Conservation (phyloP, 2,329 filamentous ascomycete genomes). For the Pseudogymnoascus sp. region DNA sequence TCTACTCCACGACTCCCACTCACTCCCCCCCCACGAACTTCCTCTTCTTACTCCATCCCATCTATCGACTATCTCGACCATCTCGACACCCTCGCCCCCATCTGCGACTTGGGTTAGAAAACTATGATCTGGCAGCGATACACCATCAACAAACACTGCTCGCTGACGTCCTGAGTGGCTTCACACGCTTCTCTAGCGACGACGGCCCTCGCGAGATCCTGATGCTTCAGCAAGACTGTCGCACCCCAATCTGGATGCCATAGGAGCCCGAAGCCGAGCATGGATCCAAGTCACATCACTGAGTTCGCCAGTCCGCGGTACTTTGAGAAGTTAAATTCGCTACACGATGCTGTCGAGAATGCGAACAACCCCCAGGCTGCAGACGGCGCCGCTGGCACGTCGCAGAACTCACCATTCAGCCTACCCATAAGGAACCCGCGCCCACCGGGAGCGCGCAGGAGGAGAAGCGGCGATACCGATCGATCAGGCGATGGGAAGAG, state of each 20-base stretch:
- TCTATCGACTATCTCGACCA: background rate
- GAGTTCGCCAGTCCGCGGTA: conserved; percentile 60
- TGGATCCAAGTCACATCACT: conserved; percentile 56
- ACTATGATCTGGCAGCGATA: background rate
- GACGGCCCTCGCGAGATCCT: background rate
- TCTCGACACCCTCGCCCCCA: background rate
- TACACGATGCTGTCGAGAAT: conserved; percentile 39
- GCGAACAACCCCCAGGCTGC: conserved; percentile 26
- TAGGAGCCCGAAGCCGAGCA: conserved; percentile 29
- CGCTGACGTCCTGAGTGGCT: background rate
- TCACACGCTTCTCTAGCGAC: background rate
- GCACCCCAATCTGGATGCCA: conserved; percentile 19
- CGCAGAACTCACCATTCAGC: conserved; percentile 21
- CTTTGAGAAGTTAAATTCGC: conserved; percentile 52
- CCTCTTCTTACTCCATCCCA: background rate
- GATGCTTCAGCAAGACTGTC: background rate
- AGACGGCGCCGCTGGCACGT: conserved; percentile 8
- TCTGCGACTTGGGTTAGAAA: background rate
- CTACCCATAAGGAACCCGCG: conserved; percentile 23
- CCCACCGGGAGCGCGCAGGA: conserved; percentile 11
- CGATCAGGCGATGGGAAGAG: conserved; percentile 26
- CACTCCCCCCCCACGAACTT: background rate
- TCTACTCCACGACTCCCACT: background rate
- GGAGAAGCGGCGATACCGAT: conserved; percentile 5
- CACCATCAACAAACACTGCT: background rate